Evolutionary conservation across 768 basidiomycete genomes (phyloP).

Genomic region (Hirschioporus abietinus): DNA sequence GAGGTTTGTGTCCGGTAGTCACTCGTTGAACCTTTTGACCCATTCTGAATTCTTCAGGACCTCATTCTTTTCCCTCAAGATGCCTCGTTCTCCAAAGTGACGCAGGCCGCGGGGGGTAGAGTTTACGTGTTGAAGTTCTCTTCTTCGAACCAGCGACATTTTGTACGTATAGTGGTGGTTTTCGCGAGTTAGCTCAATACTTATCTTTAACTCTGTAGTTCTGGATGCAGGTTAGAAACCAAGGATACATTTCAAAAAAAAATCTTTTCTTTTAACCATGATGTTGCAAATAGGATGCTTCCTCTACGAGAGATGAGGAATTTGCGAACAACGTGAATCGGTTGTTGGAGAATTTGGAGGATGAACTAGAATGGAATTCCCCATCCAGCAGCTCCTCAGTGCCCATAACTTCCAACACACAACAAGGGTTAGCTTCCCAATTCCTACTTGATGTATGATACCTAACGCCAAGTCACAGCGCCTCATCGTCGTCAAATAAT

Average conservation of each 20-base stretch:
- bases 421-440: background rate
- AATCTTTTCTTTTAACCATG: too few species aligned
- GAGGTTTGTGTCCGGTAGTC: constrained; percentile 40
- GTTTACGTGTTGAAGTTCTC: constrained; percentile 89
- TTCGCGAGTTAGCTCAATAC: constrained; percentile 9
- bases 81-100: constrained; percentile 72
- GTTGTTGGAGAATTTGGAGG: constrained; percentile 61
- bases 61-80: constrained; percentile 85
- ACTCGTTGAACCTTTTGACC: constrained; percentile 3
- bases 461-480: background rate
- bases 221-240: constrained; percentile 70
- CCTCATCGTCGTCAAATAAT: background rate
- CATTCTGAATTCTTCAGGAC: constrained; percentile 43
- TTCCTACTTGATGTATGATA: background rate
- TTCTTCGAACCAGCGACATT: constrained; percentile 84
- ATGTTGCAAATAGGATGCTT: constrained; percentile 48
- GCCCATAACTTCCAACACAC: background rate
- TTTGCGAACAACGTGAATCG: constrained; percentile 69
- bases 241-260: too few species aligned
- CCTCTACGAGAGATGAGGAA: constrained; percentile 61
- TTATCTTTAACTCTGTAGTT: constrained; percentile 42
- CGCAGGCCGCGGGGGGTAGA: constrained; percentile 59
- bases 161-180: constrained; percentile 47
- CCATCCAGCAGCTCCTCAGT: constrained; percentile 33
- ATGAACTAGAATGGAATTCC: constrained; percentile 53